Evolutionary conservation across 176 grass and related monocot species (phyloP).

Genomic region (Zoysia pacifica): DNA sequence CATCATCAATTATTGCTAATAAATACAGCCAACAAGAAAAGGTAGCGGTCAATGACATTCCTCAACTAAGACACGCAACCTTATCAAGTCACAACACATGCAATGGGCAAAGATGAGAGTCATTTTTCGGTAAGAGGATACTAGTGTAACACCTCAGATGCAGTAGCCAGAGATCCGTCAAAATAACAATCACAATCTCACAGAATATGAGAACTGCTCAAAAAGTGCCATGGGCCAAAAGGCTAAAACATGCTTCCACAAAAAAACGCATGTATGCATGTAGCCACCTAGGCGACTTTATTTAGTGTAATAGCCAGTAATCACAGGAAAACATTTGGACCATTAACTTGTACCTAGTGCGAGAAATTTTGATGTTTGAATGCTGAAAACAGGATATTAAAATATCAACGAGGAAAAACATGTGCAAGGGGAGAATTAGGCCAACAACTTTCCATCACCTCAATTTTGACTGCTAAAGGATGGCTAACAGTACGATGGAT

Average conservation of each 20-base stretch:
- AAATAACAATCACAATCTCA: not conserved
- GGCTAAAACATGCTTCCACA: not conserved
- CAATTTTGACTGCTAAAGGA: not conserved
- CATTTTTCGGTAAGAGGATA: not conserved
- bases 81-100: conserved; percentile 1
- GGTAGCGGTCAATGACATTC: conserved; percentile 17
- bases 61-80: conserved; percentile 18
- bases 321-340: not conserved
- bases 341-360: not conserved
- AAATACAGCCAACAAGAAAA: conserved; percentile 18
- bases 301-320: not conserved
- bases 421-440: not conserved
- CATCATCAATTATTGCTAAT: conserved; percentile 6
- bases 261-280: not conserved
- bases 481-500: not conserved
- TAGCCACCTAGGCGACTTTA: not conserved
- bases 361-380: not conserved
- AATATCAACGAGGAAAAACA: not conserved
- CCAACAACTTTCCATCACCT: conserved; percentile 2
- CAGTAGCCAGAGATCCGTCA: not conserved
- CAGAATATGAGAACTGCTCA: not conserved
- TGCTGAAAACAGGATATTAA: not conserved
- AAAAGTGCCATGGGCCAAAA: not conserved
- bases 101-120: conserved; percentile 2
- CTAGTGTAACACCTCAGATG: not conserved